phyloP scores from a whole-genome alignment of 441 rosid genomes.

The Eruca vesicaria region DNA sequence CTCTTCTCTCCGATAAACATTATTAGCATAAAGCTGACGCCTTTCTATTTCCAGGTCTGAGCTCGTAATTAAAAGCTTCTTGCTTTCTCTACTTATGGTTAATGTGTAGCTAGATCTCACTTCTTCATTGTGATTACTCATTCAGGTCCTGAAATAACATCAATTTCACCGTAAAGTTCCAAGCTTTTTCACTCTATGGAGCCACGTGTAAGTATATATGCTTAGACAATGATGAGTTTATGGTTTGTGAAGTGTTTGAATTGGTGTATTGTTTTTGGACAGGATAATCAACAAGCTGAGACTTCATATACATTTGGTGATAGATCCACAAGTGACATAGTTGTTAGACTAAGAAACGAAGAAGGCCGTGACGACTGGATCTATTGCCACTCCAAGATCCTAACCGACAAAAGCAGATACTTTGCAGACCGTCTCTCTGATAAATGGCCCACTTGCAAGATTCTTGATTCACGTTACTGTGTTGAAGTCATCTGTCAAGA shows the following conservation, averaged over 20 bases:
- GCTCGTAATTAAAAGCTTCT: constrained; percentile 13
- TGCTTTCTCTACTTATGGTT: constrained; percentile 20
- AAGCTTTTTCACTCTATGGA: constrained; percentile 24
- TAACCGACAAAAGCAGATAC: constrained; percentile 69
- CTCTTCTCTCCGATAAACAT: background rate
- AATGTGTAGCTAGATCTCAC: constrained; percentile 6
- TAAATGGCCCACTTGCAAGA: constrained; percentile 92
- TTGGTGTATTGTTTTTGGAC: constrained; percentile 6
- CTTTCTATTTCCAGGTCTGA: constrained; percentile 32
- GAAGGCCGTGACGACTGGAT: constrained; percentile 89
- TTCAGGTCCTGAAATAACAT: constrained; percentile 25
- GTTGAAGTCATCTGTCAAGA: constrained; percentile 87
- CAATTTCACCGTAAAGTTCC: background rate
- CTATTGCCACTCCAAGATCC: constrained; percentile 78
- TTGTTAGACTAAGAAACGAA: constrained; percentile 74
- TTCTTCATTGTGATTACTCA: constrained; percentile 3
- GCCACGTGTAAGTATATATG: constrained; percentile 30
- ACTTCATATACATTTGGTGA: constrained; percentile 63
- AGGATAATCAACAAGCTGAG: constrained; percentile 47
- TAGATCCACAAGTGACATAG: constrained; percentile 82
- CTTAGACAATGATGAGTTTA: background rate
- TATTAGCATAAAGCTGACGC: background rate
- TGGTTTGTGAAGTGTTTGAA: background rate
- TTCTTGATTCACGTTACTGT: constrained; percentile 84
- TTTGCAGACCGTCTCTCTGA: constrained; percentile 91